Evolutionary conservation across 2,329 filamentous ascomycete genomes (phyloP).

Genomic region (Trichoderma endophyticum): DNA sequence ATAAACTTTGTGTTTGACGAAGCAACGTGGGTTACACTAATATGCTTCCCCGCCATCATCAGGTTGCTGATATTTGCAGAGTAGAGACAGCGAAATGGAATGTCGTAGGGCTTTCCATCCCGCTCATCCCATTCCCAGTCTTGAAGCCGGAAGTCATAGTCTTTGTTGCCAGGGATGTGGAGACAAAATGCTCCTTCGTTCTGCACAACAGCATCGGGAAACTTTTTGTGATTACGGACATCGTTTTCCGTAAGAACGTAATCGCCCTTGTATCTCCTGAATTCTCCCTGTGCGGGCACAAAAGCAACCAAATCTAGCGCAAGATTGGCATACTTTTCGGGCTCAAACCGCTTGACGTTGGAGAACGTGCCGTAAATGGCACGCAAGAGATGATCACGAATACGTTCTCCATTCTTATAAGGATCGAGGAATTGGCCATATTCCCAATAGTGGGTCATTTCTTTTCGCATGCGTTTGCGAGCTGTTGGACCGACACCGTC

Average conservation of each 20-base stretch:
- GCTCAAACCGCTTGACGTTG: neutral
- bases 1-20: conserved; percentile 8
- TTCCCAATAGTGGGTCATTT: neutral
- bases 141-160: neutral
- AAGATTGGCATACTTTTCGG: conserved; percentile 6
- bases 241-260: neutral
- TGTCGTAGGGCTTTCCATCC: neutral
- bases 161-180: neutral
- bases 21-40: neutral
- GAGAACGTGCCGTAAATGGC: conserved; percentile 9
- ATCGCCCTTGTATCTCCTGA: neutral
- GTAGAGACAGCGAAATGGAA: neutral
- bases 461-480: neutral
- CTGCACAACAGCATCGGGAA: neutral
- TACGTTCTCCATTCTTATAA: neutral
- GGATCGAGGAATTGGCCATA: neutral
- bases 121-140: neutral
- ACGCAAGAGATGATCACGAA: neutral
- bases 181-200: neutral
- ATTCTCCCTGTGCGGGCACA: neutral
- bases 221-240: neutral
- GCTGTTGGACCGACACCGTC: neutral
- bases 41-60: conserved; percentile 3
- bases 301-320: neutral
- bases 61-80: neutral